Evolutionary conservation across 1,284 basidiomycete species (phyloP).

Genomic region (Heliocybe sulcata): DNA sequence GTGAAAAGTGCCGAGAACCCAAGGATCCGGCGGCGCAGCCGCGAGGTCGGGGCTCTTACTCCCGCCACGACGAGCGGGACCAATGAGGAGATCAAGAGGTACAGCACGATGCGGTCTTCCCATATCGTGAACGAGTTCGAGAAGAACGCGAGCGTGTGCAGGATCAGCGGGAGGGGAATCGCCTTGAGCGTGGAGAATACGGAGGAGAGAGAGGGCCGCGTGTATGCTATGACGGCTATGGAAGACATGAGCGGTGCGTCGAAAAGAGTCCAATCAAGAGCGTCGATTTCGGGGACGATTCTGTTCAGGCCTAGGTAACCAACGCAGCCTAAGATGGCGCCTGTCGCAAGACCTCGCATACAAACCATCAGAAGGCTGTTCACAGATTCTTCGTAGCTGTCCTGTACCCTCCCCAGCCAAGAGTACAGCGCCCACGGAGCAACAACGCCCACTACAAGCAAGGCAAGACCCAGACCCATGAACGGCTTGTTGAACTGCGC

Average conservation of each 20-base stretch:
- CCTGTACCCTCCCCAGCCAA: constrained; percentile 27
- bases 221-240: constrained; percentile 28
- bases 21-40: constrained; percentile 72
- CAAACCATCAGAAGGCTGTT: constrained; percentile 20
- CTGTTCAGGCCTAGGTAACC: constrained; percentile 23
- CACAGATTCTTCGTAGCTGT: constrained; percentile 24
- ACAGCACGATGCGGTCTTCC: constrained; percentile 84
- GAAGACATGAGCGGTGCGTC: background rate
- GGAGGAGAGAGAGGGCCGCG: constrained; percentile 17
- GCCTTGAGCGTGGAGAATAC: constrained; percentile 25
- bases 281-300: constrained; percentile 27
- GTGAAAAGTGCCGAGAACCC: constrained; percentile 64
- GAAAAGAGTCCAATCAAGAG: background rate
- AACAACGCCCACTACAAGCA: constrained; percentile 40
- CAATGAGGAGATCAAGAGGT: constrained; percentile 63
- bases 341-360: constrained; percentile 30
- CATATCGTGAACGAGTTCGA: constrained; percentile 96
- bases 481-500: constrained; percentile 84
- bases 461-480: constrained; percentile 62
- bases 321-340: constrained; percentile 34
- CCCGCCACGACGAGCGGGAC: constrained; percentile 52
- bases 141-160: constrained; percentile 70
- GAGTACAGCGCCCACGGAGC: constrained; percentile 43
- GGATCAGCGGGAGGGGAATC: constrained; percentile 42
- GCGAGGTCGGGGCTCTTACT: constrained; percentile 56